Percentiles rank a stretch among this genome's conserved stretches.
phyloP scores from a whole-genome alignment of 768 basidiomycete genomes.

The Cystofilobasidium bisporidii region DNA sequence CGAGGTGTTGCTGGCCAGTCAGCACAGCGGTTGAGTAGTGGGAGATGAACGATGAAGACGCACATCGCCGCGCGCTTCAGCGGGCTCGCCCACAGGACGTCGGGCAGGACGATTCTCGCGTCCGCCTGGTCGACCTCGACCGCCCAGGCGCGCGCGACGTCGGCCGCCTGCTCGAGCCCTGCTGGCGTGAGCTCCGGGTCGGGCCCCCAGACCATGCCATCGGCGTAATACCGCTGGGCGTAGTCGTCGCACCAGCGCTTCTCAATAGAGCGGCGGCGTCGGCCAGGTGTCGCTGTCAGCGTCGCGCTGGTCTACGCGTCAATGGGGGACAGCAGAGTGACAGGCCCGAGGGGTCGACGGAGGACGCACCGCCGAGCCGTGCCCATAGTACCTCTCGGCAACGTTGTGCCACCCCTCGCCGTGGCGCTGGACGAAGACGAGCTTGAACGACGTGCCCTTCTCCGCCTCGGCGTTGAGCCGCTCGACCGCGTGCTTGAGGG shows the following conservation, averaged over 20 bases:
- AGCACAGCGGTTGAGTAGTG: too few relatives aligned
- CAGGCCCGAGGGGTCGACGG: background rate
- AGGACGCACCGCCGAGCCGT: too few relatives aligned
- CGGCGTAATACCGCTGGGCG: background rate
- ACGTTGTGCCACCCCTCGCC: constrained; percentile 25
- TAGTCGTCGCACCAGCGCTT: background rate
- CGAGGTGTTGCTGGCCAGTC: too few relatives aligned
- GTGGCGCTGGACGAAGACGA: constrained; percentile 22
- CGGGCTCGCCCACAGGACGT: constrained; percentile 6
- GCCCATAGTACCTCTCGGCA: constrained; percentile 18
- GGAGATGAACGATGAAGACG: too few relatives aligned
- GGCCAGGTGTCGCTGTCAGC: too few relatives aligned
- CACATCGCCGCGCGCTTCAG: background rate
- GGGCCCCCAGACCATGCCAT: constrained; percentile 5
- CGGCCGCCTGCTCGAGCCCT: background rate
- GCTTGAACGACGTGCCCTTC: constrained; percentile 6
- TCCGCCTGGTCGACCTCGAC: background rate
- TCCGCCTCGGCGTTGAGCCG: constrained; percentile 13
- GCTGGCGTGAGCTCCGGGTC: constrained; percentile 8
- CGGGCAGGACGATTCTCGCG: background rate
- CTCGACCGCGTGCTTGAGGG: constrained; percentile 8
- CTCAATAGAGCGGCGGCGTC: background rate
- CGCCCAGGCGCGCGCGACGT: background rate
- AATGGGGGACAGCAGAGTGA: background rate
- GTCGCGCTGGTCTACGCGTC: background rate